Evolutionary conservation across 768 basidiomycete genomes (phyloP).

Genomic region (Saitozyma sp.): DNA sequence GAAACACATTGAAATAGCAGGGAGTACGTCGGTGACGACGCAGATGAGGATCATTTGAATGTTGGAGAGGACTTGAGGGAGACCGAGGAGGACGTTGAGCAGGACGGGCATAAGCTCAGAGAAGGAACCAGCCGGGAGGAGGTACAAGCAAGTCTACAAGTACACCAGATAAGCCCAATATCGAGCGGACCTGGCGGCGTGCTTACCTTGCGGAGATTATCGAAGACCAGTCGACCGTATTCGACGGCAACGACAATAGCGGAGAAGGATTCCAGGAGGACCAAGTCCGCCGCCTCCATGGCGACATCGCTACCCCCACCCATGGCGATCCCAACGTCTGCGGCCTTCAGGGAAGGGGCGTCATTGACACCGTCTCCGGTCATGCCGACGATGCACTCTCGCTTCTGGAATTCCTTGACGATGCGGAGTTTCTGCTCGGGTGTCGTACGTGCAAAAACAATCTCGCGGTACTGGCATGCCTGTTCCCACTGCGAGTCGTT

Average conservation of each 20-base stretch:
- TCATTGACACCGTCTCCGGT: conserved; percentile 65
- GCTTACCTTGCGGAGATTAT: conserved; percentile 59
- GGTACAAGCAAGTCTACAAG: conserved; percentile 33
- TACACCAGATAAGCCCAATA: conserved; percentile 53
- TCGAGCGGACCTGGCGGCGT: conserved; percentile 2
- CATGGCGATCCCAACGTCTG: conserved; percentile 66
- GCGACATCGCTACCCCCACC: conserved; percentile 54
- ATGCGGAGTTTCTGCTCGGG: conserved; percentile 69
- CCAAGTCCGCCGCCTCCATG: conserved; percentile 55
- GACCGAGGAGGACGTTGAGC: conserved; percentile 61
- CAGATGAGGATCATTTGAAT: conserved; percentile 62
- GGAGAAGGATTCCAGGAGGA: conserved; percentile 53
- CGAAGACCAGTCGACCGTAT: conserved; percentile 60
- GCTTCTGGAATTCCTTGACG: conserved; percentile 62
- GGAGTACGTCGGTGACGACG: conserved; percentile 62
- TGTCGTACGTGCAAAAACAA: conserved; percentile 66
- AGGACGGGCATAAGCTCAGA: conserved; percentile 66
- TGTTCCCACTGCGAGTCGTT: conserved; percentile 51
- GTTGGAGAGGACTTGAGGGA: conserved; percentile 62
- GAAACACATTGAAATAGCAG: conserved; percentile 61
- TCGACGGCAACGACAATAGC: conserved; percentile 51
- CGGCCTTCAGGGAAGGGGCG: conserved; percentile 53
- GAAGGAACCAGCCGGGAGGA: conserved; percentile 56
- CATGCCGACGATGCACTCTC: conserved; percentile 62
- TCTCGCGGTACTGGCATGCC: conserved; percentile 46